Evolutionary conservation across 169 alveolate genomes (phyloP), one percentile per base, ranked within the genome.

Genomic region (Amoebophrya sp.): DNA sequence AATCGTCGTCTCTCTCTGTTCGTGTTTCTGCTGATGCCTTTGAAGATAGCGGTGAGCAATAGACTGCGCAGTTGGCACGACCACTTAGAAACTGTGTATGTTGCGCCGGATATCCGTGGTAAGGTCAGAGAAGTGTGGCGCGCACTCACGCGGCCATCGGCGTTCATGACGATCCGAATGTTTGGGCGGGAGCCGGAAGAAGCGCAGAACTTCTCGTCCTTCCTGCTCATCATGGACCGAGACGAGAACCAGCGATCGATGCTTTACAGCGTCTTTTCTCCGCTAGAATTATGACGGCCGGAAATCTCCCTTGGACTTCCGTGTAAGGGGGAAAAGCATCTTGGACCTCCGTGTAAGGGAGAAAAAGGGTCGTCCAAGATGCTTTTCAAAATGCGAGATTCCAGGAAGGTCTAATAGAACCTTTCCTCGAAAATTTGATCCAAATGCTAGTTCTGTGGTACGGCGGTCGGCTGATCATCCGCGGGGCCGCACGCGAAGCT

Each of bases 51-150:
- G 39, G 33, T 65, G 10, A 26, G 39, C 36, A 6, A 26, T 10
- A 29, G 26, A 36, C 26, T 65, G 83, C 83, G n/a, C 38, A 6
- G 26, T 29, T 65, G 83, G 83, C 83, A 65, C 3, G 83, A 65
- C 36, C 33, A 65, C 83, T 26, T 65, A 36, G 83, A 65, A 26
- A 18, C 26, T 6, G 83, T 65, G 33, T 65, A 65, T 36, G 83
- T 65, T 36, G 83, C 83, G 83, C 38, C 83, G 83, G 83, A 65
- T 65, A 29, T 65, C 36, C 83, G 83, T 29, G 83, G 83, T 36
- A 65, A 65, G 33, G n/a, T 65, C 33, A 65, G 2, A 0, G 33
- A 65, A 26, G 83, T 65, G 83, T 65, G 83, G 83, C 18, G n/a
- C 38, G 83, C 83, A 18, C 26, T 65, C 38, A 12, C 36, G 36